Evolutionary conservation across 2,329 filamentous ascomycete species (phyloP).

Genomic region (Botrytis deweyae): DNA sequence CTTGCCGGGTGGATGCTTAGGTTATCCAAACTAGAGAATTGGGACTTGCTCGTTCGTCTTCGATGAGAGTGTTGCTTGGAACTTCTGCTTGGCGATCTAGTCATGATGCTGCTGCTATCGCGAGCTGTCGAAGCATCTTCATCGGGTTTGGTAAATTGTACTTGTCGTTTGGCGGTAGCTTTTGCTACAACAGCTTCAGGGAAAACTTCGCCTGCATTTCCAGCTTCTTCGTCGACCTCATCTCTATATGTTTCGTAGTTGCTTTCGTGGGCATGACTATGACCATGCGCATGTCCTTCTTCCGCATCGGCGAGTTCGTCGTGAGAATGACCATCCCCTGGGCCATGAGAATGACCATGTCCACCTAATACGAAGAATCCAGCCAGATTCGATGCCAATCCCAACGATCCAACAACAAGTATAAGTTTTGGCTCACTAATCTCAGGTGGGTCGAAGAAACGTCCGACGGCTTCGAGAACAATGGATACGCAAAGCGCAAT

Average conservation of each 20-base stretch:
- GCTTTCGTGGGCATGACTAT: constrained; percentile 46
- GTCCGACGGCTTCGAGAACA: constrained; percentile 89
- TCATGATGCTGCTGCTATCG: constrained; percentile 24
- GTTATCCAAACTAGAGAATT: constrained; percentile 65
- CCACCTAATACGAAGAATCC: constrained; percentile 91
- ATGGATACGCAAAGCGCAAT: constrained; percentile 96
- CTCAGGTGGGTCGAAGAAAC: constrained; percentile 86
- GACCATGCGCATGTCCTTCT: constrained; percentile 41
- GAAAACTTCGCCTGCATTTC: constrained; percentile 59
- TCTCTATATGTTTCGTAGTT: constrained; percentile 28
- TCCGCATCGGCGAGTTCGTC: constrained; percentile 37
- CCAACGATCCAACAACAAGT: constrained; percentile 82
- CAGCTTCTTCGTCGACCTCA: constrained; percentile 52
- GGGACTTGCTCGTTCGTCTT: constrained; percentile 44
- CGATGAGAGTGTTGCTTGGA: constrained; percentile 30
- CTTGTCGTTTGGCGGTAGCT: constrained; percentile 32
- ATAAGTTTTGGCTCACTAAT: constrained; percentile 84
- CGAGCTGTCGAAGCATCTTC: constrained; percentile 34
- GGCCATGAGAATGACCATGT: constrained; percentile 80
- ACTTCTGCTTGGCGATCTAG: constrained; percentile 28
- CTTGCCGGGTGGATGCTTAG: constrained; percentile 84
- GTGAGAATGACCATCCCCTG: constrained; percentile 50
- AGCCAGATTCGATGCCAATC: constrained; percentile 82
- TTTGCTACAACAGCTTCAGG: constrained; percentile 61
- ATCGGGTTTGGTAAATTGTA: constrained; percentile 35